Base-by-base conservation (phyloP, 2,329 filamentous ascomycete species). In the Fusarium veterinarium region DNA sequence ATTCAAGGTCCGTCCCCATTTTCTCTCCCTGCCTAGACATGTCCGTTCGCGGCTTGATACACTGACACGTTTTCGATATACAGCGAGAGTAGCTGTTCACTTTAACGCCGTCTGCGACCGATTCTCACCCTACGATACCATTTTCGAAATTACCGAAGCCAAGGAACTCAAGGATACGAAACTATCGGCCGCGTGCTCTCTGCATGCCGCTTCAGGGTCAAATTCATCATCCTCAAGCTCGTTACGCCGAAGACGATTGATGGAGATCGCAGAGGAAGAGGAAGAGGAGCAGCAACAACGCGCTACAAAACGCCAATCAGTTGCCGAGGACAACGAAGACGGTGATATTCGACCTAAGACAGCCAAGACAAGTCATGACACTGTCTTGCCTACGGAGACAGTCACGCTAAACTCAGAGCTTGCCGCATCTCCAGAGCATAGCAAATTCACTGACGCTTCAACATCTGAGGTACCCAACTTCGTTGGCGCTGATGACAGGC, bases 251-350 rank as follows among this genome's bases (percentile, higher is more conserved):
- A 90, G 92, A 76, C 91, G 93, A 74, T 85, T 98, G 76, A 92
- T 95, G 84, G 95, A 97, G 83, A 98, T 98, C 80, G 91, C 92
- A n/a, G 96, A 98, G 83, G 93, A 96, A 83, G 93, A 92, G 60
- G 94, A 97, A 79, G 95, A 97, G 77, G 90, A 91, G 68, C 83
- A 87, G 66, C 83, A 91, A 67, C 83, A 89, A 71, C 80, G 80
- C n/a, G 85, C 89, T 33, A 84, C 83, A 45, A 91, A 91, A 77
- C 85, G 89, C 60, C 86, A 91, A 76, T 90, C 88, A 4, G 81
- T 87, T 12, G 84, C 86, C 25, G 85, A 88, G 77, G 83, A 88
- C 75, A 81, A 82, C 41, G 83, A 88, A 76, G 81, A 82, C 52
- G 76, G 76, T 38, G 74, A 76, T 35, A 75, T 78, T 23, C 69